Evolutionary conservation across 768 basidiomycete species (phyloP).

Genomic region (Leccinum fibrillosum): DNA sequence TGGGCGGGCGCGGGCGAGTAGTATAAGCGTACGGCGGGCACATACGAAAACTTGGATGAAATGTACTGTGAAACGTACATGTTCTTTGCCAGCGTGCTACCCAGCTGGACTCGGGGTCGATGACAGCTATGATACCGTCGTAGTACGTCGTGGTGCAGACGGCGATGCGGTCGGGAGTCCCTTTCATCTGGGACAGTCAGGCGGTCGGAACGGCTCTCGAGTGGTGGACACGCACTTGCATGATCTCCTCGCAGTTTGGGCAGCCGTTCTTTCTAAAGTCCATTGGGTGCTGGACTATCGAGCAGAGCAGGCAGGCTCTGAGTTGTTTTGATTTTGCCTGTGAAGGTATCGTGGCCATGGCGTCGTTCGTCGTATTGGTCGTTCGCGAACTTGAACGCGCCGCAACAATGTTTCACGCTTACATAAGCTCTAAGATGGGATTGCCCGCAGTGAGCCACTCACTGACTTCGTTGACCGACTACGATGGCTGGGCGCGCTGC

Average conservation of each 20-base stretch:
- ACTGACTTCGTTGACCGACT: neutral
- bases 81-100: constrained; percentile 95
- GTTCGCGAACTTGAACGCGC: neutral
- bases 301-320: constrained; percentile 92
- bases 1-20: constrained; percentile 28
- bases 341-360: constrained; percentile 48
- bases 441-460: neutral
- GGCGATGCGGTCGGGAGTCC: constrained; percentile 75
- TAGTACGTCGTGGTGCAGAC: constrained; percentile 90
- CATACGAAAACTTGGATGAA: neutral
- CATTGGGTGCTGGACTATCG: constrained; percentile 75
- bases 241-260: constrained; percentile 95
- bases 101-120: constrained; percentile 88
- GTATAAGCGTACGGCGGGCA: constrained; percentile 2
- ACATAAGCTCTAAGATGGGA: constrained; percentile 10
- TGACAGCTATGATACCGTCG: constrained; percentile 87
- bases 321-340: constrained; percentile 69
- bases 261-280: constrained; percentile 89
- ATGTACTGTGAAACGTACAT: constrained; percentile 50
- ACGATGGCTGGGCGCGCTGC: constrained; percentile 45
- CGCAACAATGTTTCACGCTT: constrained; percentile 2
- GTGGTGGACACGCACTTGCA: constrained; percentile 60
- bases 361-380: neutral
- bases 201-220: neutral
- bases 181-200: constrained; percentile 68